Conservation (phyloP, 306 rosid species). For the Fragaria nilgerrensis region DNA sequence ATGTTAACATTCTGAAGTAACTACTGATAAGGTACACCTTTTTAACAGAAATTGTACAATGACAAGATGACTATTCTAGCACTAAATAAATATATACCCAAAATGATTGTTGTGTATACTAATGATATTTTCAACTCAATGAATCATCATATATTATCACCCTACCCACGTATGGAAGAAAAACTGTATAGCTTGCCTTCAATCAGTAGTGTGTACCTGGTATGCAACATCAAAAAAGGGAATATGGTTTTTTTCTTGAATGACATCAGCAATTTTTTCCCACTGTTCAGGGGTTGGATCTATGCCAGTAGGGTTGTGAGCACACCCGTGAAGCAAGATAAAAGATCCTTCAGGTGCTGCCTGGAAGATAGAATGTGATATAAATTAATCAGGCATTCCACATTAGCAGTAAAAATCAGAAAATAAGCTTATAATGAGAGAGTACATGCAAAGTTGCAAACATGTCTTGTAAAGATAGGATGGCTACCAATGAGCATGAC, state of each 20-base stretch:
- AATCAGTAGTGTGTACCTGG: conserved; percentile 55
- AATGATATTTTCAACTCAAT: not conserved
- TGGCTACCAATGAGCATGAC: not conserved
- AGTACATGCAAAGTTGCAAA: not conserved
- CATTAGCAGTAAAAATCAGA: not conserved
- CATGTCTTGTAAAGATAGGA: not conserved
- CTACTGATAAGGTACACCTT: not conserved
- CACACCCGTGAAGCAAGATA: conserved; percentile 96
- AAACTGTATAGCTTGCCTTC: not conserved
- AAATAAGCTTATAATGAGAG: not conserved
- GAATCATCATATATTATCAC: not conserved
- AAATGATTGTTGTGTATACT: not conserved
- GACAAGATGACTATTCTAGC: not conserved
- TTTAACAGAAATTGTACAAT: conserved; percentile 6
- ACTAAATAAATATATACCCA: not conserved
- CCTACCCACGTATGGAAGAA: not conserved
- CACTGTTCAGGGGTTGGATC: conserved; percentile 94
- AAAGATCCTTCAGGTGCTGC: conserved; percentile 95
- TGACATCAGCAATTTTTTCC: conserved; percentile 89
- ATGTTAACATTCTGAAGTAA: conserved; percentile 10
- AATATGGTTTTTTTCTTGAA: conserved; percentile 74
- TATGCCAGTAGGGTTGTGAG: conserved; percentile 98
- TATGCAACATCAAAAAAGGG: conserved; percentile 98
- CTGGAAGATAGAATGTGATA: conserved; percentile 31
- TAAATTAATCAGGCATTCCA: not conserved